A percentile compares a stretch with the other conserved stretches of the same genome.
Evolutionary conservation across 1,284 basidiomycete species (phyloP).

Genomic region (Microbotryum silenes-acaulis): DNA sequence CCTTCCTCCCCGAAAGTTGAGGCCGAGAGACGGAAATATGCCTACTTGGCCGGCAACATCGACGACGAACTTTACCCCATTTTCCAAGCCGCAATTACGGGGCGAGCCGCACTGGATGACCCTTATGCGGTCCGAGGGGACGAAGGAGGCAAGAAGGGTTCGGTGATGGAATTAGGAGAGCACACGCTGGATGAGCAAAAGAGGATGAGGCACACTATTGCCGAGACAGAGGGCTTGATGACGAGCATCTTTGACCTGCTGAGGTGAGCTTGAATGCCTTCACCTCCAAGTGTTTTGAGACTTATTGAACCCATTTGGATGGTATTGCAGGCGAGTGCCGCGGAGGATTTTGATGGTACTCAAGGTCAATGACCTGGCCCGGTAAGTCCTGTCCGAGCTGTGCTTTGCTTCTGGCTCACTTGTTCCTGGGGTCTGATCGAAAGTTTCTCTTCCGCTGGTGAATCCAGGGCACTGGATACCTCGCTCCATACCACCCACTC

Average conservation of each 20-base stretch:
- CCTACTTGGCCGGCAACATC: constrained; percentile 76
- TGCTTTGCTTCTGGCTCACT: constrained; percentile 57
- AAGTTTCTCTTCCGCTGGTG: background rate
- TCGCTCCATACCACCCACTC: constrained; percentile 49
- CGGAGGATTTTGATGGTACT: constrained; percentile 66
- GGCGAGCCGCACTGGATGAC: constrained; percentile 43
- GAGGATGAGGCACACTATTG: constrained; percentile 67
- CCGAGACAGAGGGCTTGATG: constrained; percentile 70
- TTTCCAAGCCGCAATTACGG: constrained; percentile 80
- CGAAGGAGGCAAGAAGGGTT: constrained; percentile 47
- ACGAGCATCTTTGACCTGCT: constrained; percentile 76
- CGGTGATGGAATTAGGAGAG: constrained; percentile 63
- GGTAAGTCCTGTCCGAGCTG: constrained; percentile 28
- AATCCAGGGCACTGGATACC: constrained; percentile 52
- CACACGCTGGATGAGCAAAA: constrained; percentile 66
- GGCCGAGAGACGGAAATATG: constrained; percentile 69
- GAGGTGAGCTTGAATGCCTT: constrained; percentile 64
- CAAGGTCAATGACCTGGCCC: constrained; percentile 47
- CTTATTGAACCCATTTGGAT: constrained; percentile 29
- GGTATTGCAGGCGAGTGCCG: constrained; percentile 33
- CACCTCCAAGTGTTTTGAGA: constrained; percentile 1
- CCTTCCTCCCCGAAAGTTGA: constrained; percentile 57
- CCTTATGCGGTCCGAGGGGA: constrained; percentile 15
- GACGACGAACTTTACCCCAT: constrained; percentile 57
- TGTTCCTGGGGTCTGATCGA: constrained; percentile 44